A percentile compares a stretch with the other conserved stretches of the same genome.
Evolutionary conservation across 2,329 filamentous ascomycete species (phyloP).

Genomic region (Apiospora marii): DNA sequence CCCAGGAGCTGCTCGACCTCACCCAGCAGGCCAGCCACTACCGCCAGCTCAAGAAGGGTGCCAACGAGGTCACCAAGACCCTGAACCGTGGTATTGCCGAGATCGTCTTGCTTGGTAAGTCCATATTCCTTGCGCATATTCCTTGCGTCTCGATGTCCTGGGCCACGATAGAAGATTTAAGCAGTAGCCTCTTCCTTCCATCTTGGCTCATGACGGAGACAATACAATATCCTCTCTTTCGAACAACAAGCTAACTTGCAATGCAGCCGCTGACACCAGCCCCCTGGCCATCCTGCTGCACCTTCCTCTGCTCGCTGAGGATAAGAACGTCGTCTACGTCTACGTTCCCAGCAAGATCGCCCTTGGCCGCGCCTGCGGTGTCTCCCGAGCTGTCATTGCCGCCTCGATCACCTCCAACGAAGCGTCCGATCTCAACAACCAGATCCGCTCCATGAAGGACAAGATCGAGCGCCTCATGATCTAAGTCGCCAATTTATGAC

Average conservation of each 20-base stretch:
- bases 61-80: constrained; percentile 86
- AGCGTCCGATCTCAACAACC: constrained; percentile 82
- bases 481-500: constrained; percentile 55
- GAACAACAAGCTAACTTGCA: too few relatives aligned
- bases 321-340: constrained; percentile 66
- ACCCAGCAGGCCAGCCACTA: constrained; percentile 75
- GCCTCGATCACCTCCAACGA: constrained; percentile 92
- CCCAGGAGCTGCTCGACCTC: constrained; percentile 83
- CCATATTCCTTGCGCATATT: too few relatives aligned
- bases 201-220: too few relatives aligned
- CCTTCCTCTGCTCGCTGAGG: constrained; percentile 86
- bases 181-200: too few relatives aligned
- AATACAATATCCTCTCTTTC: too few relatives aligned
- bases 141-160: too few relatives aligned
- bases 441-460: constrained; percentile 89
- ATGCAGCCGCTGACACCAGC: constrained; percentile 76
- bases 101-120: constrained; percentile 71
- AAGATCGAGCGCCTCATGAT: constrained; percentile 97
- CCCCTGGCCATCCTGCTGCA: constrained; percentile 77
- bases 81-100: constrained; percentile 91
- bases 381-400: constrained; percentile 86
- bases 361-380: constrained; percentile 88
- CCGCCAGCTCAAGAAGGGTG: constrained; percentile 67
- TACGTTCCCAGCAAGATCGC: constrained; percentile 73
- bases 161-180: too few relatives aligned